These are phyloP conservation scores for Monosporozyma unispora DNA, from an alignment of 805 yeast genomes.

Conservation along the genomic window DNA sequence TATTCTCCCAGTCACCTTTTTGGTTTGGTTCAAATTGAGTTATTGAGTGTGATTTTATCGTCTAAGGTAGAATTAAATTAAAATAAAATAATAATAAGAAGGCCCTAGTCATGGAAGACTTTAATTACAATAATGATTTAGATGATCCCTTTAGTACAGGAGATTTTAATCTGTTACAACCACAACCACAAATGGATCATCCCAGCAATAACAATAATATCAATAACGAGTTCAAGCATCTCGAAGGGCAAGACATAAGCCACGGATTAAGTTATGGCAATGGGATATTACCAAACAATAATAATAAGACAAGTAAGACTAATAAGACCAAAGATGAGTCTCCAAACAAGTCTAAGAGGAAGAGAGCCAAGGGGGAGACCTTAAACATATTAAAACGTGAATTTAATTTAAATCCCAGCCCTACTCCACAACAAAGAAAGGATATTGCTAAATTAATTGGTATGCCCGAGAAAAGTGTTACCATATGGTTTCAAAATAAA, in stretches of 20 bases:
- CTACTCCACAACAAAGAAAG: constrained; percentile 62
- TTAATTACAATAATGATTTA: constrained; percentile 9
- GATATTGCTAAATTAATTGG: constrained; percentile 62
- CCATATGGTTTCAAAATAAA: constrained; percentile 90
- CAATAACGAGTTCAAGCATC: background rate
- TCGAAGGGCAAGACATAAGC: background rate
- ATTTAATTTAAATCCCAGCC: constrained; percentile 66
- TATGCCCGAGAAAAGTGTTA: constrained; percentile 79
- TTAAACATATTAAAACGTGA: constrained; percentile 58
- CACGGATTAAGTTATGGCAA: background rate
- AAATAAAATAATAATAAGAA: background rate
- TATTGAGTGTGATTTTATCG: background rate
- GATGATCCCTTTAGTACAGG: constrained; percentile 7
- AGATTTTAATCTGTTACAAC: constrained; percentile 1
- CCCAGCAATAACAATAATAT: background rate
- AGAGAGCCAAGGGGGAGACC: constrained; percentile 75
- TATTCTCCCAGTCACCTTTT: too few species aligned
- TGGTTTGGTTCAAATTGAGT: background rate
- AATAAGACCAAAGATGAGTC: background rate
- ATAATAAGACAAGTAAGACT: too few species aligned
- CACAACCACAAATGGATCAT: background rate
- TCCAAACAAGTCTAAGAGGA: constrained; percentile 35
- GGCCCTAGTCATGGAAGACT: constrained; percentile 2
- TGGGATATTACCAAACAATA: background rate
- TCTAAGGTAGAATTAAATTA: background rate